Base-by-base conservation (phyloP, 164 flowering plant species). In the Cinnamomum chago region DNA sequence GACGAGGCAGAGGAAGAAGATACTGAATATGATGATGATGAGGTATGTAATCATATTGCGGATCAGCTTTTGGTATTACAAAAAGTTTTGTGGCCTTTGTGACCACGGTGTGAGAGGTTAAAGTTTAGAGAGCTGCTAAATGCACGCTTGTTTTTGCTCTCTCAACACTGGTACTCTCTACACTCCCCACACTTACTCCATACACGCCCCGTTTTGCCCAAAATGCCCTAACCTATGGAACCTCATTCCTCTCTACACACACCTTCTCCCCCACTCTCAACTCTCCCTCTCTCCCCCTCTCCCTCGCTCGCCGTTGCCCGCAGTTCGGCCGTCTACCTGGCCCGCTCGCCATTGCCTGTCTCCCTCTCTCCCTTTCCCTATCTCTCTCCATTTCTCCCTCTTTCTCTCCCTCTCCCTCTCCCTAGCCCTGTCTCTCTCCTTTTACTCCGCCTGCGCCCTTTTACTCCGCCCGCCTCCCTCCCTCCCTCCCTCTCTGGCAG, bases 1-100 rank as follows among this genome's bases (percentile, higher is more conserved):
- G 86, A 81, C 47, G 88, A 73, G 33, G 86, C 83, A 62, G 87
- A 81, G 13, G 71, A 2, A 28, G 85, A 84, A 71, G 89, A 89
- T 73, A 55, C 60, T 77, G 50, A 67, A 67, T 65, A 9, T 65
- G 87, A 83, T 40, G 11, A 40, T 28, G 93, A 87, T 58, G 93
- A 85, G 85, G 92, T 70, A 70, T n/a, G 52, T 25, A 17, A 22
- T 33, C 17, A 67, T 18, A 2, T 70, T 40, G 47, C 47, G 10
- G 47, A 40, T 9, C 11, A 40, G 2, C 47, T 40, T 40, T 40
- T 40, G 47, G 11, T 30, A 30, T 30, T 30, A 3, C 24, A 24
- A 2, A 55, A 58, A 23, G 17, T 33, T 30, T 3, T 74, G 71
- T 74, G n/a, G 3, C 66, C 27, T 30, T 30, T 30, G 35, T 7